Evolutionary conservation across 2,329 filamentous ascomycete species (phyloP), one percentile per base, ranked within the genome.

Genomic region (Diaporthe helianthi): DNA sequence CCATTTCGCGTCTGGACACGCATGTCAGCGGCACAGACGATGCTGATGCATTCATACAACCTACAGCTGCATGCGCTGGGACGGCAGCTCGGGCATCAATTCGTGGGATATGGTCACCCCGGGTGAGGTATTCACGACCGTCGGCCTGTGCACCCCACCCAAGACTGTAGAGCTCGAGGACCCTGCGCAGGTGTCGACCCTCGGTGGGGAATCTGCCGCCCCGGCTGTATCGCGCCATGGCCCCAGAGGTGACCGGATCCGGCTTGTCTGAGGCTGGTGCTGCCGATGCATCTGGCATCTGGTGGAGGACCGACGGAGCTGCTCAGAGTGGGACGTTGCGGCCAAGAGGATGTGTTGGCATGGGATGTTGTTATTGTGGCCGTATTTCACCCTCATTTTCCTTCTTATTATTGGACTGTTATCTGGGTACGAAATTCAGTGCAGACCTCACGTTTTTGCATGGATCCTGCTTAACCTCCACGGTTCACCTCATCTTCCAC

Each of bases 41-140:
- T 49, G 8, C 44, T 63, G 22, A 63, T 0, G 2, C 13, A 6
- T 1, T 10, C 13, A 3, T 36, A 12, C 17, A 4, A 4, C 10
- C 1, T 19, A 31, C 4, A 63, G 58, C 29, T 63, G 58, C n/a
- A 63, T 61, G 58, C 41, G 44, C 41, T 49, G 58, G 58, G 58
- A 49, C 10, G 58, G 58, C 8, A 17, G 24, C 13, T 63, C 44
- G 29, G 29, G 58, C 12, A 19, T n/a, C 19, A 36, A 63, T 10
- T 24, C 58, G 12, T 22, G 10, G 1, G 44, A 44, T 2, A 10
- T 47, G 5, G 12, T 17, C 0, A 41, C 41, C 29, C 44, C 41
- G 4, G 44, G 29, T 13, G 44, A 63, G 44, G 13, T 63, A 1
- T 63, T 63, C n/a, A 49, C 41, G 13, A 19, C 58, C 44, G 8